Evolutionary conservation across 139 green algal species (phyloP).

Genomic region (Chlamydomonas incerta): DNA sequence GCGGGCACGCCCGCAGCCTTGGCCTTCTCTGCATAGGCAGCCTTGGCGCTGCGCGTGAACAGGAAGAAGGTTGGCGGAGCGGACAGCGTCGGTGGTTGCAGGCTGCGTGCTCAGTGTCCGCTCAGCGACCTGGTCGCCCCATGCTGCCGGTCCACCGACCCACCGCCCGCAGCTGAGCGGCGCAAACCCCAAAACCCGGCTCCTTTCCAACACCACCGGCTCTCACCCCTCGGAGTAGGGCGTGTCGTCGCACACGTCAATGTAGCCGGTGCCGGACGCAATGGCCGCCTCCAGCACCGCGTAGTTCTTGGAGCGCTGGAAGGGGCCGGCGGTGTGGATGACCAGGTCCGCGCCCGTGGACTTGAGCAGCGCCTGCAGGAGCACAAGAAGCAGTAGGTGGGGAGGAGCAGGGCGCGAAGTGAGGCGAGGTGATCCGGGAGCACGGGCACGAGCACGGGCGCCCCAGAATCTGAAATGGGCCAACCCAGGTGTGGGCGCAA

Average conservation of each 20-base stretch:
- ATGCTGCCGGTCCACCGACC: too few species aligned
- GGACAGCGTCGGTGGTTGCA: too few species aligned
- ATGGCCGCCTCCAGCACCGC: conserved; percentile 88
- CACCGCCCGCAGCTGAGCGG: too few species aligned
- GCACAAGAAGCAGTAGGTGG: not conserved
- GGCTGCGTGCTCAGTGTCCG: too few species aligned
- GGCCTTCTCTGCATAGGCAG: conserved; percentile 64
- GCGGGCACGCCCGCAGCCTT: conserved; percentile 83
- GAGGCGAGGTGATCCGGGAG: not conserved
- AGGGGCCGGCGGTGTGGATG: conserved; percentile 93
- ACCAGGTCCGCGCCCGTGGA: conserved; percentile 68
- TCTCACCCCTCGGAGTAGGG: conserved; percentile 74
- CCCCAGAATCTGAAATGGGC: too few species aligned
- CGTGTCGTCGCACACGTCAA: conserved; percentile 97
- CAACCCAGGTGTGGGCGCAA: too few species aligned
- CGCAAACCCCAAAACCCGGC: too few species aligned
- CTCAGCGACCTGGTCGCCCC: too few species aligned
- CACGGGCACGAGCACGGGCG: too few species aligned
- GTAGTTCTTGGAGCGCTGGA: conserved; percentile 85
- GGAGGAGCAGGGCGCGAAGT: not conserved
- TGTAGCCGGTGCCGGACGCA: conserved; percentile 78
- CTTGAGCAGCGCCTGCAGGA: not conserved
- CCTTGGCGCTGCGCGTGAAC: conserved; percentile 27
- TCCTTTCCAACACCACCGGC: too few species aligned
- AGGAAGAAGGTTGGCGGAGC: not conserved